Percentiles rank a stretch among this genome's conserved stretches.
phyloP scores from a whole-genome alignment of 805 yeast species.

The Wickerhamiella dianesei region DNA sequence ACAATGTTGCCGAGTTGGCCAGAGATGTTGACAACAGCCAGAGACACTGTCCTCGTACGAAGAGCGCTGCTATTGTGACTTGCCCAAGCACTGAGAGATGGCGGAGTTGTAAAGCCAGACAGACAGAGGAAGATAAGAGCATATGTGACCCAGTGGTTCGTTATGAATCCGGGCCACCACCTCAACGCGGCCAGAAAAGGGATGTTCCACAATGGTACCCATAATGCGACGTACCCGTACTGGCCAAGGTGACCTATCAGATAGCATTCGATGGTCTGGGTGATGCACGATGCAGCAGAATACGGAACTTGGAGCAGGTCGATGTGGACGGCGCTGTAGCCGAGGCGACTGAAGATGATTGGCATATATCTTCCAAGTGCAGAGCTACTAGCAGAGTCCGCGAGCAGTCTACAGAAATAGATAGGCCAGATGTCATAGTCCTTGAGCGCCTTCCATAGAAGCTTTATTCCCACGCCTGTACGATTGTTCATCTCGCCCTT shows the following conservation, averaged over 20 bases:
- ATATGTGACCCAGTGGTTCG: constrained; percentile 20
- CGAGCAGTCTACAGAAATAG: constrained; percentile 33
- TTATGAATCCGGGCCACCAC: constrained; percentile 12
- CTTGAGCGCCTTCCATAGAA: constrained; percentile 29
- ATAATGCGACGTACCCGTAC: constrained; percentile 1
- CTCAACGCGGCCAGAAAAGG: constrained; percentile 6
- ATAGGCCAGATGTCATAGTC: constrained; percentile 45
- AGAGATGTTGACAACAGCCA: constrained; percentile 49
- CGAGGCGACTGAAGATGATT: constrained; percentile 33
- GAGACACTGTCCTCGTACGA: constrained; percentile 44
- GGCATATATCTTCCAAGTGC: constrained; percentile 33
- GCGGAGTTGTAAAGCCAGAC: constrained; percentile 13
- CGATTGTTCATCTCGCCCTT: constrained; percentile 53
- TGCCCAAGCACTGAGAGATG: constrained; percentile 30
- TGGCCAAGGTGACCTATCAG: neutral
- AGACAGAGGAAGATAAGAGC: constrained; percentile 17
- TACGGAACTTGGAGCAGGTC: constrained; percentile 27
- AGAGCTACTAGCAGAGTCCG: constrained; percentile 23
- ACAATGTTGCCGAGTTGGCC: constrained; percentile 44
- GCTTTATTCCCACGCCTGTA: constrained; percentile 33
- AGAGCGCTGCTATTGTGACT: constrained; percentile 49
- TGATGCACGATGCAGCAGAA: neutral
- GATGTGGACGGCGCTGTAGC: constrained; percentile 36
- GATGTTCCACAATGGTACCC: constrained; percentile 6
- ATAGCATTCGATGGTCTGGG: neutral